Base-by-base conservation (phyloP, 202 grass and related monocot species). In the Schoenoplectus triqueter region DNA sequence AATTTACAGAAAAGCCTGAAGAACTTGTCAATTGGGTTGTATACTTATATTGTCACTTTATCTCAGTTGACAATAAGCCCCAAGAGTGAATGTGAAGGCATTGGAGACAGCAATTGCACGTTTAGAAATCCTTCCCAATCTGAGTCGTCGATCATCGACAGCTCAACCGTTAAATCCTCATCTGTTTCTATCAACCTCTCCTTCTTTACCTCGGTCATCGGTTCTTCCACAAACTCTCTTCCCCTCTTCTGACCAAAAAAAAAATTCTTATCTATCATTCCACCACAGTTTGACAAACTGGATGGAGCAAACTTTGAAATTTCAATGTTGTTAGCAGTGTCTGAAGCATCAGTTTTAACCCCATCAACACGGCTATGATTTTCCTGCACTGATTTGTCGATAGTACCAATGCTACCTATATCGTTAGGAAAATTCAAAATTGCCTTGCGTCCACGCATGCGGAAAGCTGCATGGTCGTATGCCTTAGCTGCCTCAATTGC, bases 401-500 rank as follows among this genome's bases (percentile, higher is more conserved):
- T 83, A 1, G 82, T 74, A 86, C 75, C 73, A 69, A 72, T 74
- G 48, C 86, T 88, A 69, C 55, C 92, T 40, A 99, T 84, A 86
- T 99, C 97, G 88, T 99, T 99, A 55, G 97, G 97, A 86, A 99
- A 99, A 88, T 97, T 99, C 84, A 99, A 88, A 81, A 99, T 99
- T 19, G 97, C 97, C 89, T 96, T 99, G 79, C 84, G 66, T 67
- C 92, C 93, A 61, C 97, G 93, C 89, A 99, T 90, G 11, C 77
- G 77, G 89, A 99, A 99, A 13, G 97, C 97, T 70, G 97, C 97
- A 79, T 85, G 86, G 83, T 99, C 97, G 82, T 99, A 99, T 0
- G 97, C 93, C 15, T 90, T 88, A 60, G 97, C 97, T 4, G 92
- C 97, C 87, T 99, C 97, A 84, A 99, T 66, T 84, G 93, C 89